Conservation (phyloP, 345 rosid genomes). For the Eucalyptus caleyi region DNA sequence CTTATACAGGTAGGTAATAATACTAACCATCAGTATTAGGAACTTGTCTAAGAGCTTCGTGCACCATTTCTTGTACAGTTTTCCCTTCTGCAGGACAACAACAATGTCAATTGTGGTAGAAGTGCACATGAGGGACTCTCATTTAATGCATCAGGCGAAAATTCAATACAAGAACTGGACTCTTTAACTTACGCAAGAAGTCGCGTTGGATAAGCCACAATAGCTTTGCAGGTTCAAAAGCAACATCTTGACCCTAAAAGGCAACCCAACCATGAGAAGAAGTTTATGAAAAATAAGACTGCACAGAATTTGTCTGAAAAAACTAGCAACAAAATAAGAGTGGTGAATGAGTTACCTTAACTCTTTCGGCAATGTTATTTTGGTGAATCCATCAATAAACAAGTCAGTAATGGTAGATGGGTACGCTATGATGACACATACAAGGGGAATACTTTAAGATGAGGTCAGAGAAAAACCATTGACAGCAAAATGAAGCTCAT, state of each 20-base stretch:
- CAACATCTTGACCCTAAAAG: conserved; percentile 90
- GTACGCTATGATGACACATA: background rate
- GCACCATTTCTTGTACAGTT: conserved; percentile 94
- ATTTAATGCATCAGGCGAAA: background rate
- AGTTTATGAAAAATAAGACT: background rate
- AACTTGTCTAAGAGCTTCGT: conserved; percentile 83
- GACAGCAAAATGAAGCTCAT: background rate
- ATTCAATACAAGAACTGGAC: background rate
- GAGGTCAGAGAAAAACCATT: background rate
- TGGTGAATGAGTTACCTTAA: conserved; percentile 56
- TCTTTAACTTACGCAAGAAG: conserved; percentile 71
- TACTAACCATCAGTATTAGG: conserved; percentile 73
- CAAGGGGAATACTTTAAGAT: background rate
- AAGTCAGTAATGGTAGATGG: conserved; percentile 17
- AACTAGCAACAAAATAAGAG: conserved; percentile 2
- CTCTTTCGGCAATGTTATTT: conserved; percentile 40
- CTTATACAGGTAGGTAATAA: background rate
- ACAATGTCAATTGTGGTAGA: background rate
- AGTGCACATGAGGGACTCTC: background rate
- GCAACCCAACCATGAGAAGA: conserved; percentile 4
- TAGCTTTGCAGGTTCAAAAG: conserved; percentile 94
- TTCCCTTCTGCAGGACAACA: conserved; percentile 67
- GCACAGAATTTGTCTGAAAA: background rate
- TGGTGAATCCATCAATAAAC: conserved; percentile 16
- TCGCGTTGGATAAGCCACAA: conserved; percentile 99